Conservation (phyloP, 2,329 filamentous ascomycete genomes). For the Ophiostoma triangulosporum region DNA sequence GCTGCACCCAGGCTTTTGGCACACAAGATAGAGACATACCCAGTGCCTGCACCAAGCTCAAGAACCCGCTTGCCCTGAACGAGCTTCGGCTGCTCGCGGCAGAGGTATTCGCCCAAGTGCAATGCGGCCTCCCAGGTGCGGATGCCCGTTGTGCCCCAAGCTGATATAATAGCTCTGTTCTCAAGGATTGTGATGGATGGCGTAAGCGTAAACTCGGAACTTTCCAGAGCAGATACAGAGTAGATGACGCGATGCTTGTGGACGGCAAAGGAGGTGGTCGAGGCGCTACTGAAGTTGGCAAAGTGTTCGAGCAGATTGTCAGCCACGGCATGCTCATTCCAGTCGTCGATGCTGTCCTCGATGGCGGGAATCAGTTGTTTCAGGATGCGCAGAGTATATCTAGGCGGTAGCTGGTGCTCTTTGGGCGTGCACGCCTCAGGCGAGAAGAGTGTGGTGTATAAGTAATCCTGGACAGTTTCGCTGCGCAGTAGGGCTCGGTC, state of each 20-base stretch:
- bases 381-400: slow-evolving; percentile 59
- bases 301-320: slow-evolving; percentile 62
- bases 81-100: slow-evolving; percentile 26
- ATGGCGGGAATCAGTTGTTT: slow-evolving; percentile 60
- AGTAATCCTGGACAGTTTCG: slow-evolving; percentile 45
- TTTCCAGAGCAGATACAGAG: slow-evolving; percentile 30
- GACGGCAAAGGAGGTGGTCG: slow-evolving; percentile 47
- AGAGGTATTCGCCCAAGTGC: slow-evolving; percentile 57
- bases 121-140: slow-evolving; percentile 73
- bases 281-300: slow-evolving; percentile 45
- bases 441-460: slow-evolving; percentile 39
- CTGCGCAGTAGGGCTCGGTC: slow-evolving; percentile 41
- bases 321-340: slow-evolving; percentile 65
- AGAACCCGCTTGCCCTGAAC: slow-evolving; percentile 46
- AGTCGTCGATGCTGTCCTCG: slow-evolving; percentile 63
- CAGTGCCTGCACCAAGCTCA: slow-evolving; percentile 65
- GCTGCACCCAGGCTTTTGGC: slow-evolving; percentile 48
- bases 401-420: slow-evolving; percentile 45
- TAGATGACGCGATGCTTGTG: slow-evolving; percentile 67
- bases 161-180: slow-evolving; percentile 53
- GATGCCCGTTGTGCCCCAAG: slow-evolving; percentile 59
- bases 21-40: slow-evolving; percentile 61
- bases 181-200: slow-evolving; percentile 48
- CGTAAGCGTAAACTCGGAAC: background rate
- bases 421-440: background rate